Conservation (phyloP, 2,329 filamentous ascomycete species). For the Monosporascus cannonballus region DNA sequence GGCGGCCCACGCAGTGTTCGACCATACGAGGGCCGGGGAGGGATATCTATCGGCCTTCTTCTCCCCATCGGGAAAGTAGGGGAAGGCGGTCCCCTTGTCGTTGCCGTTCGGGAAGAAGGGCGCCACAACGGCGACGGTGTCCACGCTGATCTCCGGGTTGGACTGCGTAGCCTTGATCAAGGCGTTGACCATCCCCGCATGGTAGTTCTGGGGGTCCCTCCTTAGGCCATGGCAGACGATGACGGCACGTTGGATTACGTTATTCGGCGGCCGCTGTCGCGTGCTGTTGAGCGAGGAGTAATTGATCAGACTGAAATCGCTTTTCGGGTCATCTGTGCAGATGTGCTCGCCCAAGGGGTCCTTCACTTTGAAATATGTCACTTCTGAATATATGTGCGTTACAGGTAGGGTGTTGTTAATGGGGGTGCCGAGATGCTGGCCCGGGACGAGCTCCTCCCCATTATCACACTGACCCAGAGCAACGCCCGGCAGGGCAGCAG, state of each 20-base stretch:
- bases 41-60: neutral
- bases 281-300: conserved; percentile 1
- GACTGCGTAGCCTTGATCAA: neutral
- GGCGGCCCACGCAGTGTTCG: conserved; percentile 1
- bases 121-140: conserved; percentile 1
- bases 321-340: neutral
- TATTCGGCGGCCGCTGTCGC: neutral
- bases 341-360: conserved; percentile 1
- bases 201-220: conserved; percentile 1
- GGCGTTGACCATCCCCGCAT: neutral
- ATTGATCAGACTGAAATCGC: conserved; percentile 1
- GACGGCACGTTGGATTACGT: neutral
- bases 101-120: conserved; percentile 8
- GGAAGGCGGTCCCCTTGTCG: conserved; percentile 4
- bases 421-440: conserved; percentile 1
- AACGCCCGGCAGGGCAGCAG: neutral
- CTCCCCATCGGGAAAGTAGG: neutral
- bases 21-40: conserved; percentile 6
- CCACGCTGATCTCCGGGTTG: neutral
- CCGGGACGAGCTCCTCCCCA: neutral
- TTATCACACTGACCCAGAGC: neutral
- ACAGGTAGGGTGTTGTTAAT: neutral
- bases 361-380: conserved; percentile 2
- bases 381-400: neutral
- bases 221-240: conserved; percentile 1